A percentile compares a stretch with the other conserved stretches of the same genome.
Evolutionary conservation across 2,329 filamentous ascomycete genomes (phyloP).

Genomic region (Colletotrichum sp.): DNA sequence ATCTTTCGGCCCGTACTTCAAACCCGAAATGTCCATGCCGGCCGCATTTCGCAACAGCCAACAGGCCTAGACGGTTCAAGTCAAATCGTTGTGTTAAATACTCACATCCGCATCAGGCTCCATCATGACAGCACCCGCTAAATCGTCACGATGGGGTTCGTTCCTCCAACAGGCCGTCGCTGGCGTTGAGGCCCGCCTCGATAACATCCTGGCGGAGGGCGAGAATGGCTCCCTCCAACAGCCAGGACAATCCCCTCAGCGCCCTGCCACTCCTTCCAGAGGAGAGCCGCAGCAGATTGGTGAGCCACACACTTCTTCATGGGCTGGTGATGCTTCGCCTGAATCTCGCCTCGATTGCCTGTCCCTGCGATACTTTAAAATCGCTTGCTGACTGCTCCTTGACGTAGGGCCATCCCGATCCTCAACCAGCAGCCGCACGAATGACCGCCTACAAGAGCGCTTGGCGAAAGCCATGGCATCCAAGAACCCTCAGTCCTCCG

Average conservation of each 20-base stretch:
- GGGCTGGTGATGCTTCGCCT: not conserved
- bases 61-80: not conserved
- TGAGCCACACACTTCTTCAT: not conserved
- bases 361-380: not conserved
- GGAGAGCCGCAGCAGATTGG: not conserved
- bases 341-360: not conserved
- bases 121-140: slow-evolving; percentile 54
- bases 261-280: not conserved
- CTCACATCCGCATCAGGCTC: not conserved
- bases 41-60: not conserved
- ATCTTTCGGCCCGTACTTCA: not conserved
- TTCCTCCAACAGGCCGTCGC: slow-evolving; percentile 91
- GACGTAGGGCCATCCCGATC: slow-evolving; percentile 61
- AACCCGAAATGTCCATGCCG: slow-evolving; percentile 13
- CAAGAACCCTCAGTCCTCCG: slow-evolving; percentile 43
- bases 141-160: slow-evolving; percentile 74
- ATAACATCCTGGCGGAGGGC: slow-evolving; percentile 87
- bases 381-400: slow-evolving; percentile 25
- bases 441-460: slow-evolving; percentile 87
- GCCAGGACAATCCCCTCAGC: not conserved
- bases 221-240: slow-evolving; percentile 37
- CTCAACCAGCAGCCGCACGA: slow-evolving; percentile 67
- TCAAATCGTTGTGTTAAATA: slow-evolving; percentile 32
- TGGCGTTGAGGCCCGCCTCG: slow-evolving; percentile 90
- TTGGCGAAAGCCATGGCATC: slow-evolving; percentile 86